Base-by-base conservation (phyloP, 176 grass and related monocot species). In the Musa schizocarpa region DNA sequence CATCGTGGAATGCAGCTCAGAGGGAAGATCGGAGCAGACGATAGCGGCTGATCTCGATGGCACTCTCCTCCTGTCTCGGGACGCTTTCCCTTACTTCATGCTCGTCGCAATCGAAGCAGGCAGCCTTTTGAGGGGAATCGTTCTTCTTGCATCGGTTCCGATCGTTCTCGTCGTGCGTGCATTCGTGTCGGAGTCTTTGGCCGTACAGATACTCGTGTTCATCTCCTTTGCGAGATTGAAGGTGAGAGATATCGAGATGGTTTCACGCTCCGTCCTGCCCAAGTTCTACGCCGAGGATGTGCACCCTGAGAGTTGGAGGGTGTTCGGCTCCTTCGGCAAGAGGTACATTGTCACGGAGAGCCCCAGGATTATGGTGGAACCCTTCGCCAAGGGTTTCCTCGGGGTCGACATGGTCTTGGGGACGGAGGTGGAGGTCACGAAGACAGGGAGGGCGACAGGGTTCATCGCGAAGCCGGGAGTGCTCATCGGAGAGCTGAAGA, bases 61-160 rank as follows among this genome's bases (percentile, higher is more conserved):
- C 79, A 98, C 94, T 55, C 94, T 98, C 74, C 82, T 98, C 78
- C 81, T 85, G 9, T 98, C 90, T 29, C 78, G 84, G 14, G 91
- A 86, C 72, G 90, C 94, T 13, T 93, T 98, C 81, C 94, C 94
- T 0, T 98, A 93, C 86, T 98, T 90, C 84, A 80, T 98, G 72
- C 90, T 98, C 8, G 90, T 98, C 14, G 94, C 94, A 2, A 88
- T 98, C 8, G 94, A 98, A 81, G 94, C 94, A 50, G 94, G 94
- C 63, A 88, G 94, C 84, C 79, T 98, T 21, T 77, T 93, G 62
- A 82, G 94, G 21, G 94, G 90, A 11, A 63, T 86, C 16, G n/a
- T 82, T 61, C 94, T 98, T 48, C 75, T 98, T 29, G 69, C 89
- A 14, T 93, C 90, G 21, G 82, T 98, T 54, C 94, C 94, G 1